phyloP scores from a whole-genome alignment of 495 filamentous ascomycete genomes.

The Penicillium bovifimosum region DNA sequence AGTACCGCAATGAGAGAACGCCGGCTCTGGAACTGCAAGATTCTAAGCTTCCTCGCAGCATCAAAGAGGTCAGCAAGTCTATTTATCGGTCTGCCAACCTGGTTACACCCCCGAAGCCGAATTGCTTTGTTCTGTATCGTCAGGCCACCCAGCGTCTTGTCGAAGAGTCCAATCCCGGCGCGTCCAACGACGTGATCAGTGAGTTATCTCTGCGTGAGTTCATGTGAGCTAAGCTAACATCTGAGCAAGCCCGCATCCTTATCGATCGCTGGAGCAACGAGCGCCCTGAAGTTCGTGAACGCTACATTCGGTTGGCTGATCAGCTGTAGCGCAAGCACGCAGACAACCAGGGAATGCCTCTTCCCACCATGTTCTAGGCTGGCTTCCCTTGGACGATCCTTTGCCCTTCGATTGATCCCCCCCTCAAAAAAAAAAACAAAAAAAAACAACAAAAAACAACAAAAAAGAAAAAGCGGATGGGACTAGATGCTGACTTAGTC shows the following conservation, averaged over 20 bases:
- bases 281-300: conserved; percentile 22
- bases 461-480: too few relatives aligned
- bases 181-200: conserved; percentile 46
- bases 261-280: conserved; percentile 41
- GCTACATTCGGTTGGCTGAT: conserved; percentile 33
- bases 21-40: too few relatives aligned
- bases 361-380: background rate
- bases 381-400: too few relatives aligned
- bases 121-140: conserved; percentile 44
- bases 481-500: too few relatives aligned
- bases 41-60: background rate
- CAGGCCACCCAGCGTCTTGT: conserved; percentile 32
- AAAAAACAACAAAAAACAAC: too few relatives aligned
- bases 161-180: conserved; percentile 31
- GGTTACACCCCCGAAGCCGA: conserved; percentile 10
- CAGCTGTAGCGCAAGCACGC: conserved; percentile 36
- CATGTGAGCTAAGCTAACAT: conserved; percentile 15
- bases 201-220: conserved; percentile 15
- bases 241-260: conserved; percentile 35
- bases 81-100: background rate
- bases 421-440: too few relatives aligned
- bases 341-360: background rate
- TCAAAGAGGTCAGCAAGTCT: background rate
- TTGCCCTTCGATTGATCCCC: too few relatives aligned
- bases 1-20: too few relatives aligned